A percentile compares a stretch with the other conserved stretches of the same genome.
Conservation (phyloP, 2,329 filamentous ascomycete genomes). For the Diaporthe humulicola region DNA sequence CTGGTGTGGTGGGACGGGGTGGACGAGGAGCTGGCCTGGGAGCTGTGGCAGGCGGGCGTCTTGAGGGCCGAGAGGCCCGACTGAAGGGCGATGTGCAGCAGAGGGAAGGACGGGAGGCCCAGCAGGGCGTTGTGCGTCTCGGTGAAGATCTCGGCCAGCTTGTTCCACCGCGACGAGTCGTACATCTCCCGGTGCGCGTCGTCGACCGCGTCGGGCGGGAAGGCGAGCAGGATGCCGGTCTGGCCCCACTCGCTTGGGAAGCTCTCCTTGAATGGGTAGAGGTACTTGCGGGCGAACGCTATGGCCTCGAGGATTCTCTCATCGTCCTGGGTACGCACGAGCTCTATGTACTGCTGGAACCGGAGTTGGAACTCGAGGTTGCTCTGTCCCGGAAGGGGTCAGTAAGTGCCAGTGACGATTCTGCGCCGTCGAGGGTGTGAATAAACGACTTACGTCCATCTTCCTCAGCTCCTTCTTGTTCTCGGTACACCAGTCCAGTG, state of each 20-base stretch:
- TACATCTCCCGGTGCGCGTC: conserved; percentile 72
- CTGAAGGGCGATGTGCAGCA: conserved; percentile 91
- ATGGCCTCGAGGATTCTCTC: conserved; percentile 82
- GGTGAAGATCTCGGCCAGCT: conserved; percentile 85
- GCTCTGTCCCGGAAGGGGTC: conserved; percentile 61
- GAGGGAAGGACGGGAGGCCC: conserved; percentile 82
- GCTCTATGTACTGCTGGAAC: conserved; percentile 94
- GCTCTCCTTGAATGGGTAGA: conserved; percentile 75
- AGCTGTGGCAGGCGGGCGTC: conserved; percentile 86
- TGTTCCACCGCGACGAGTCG: conserved; percentile 77
- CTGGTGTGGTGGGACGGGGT: conserved; percentile 57
- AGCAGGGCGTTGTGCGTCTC: conserved; percentile 89
- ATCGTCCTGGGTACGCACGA: conserved; percentile 77
- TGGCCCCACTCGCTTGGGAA: conserved; percentile 78
- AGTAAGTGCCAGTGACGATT: neutral
- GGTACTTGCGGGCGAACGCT: conserved; percentile 83
- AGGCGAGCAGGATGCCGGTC: conserved; percentile 86
- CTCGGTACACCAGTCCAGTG: conserved; percentile 90
- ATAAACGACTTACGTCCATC: conserved; percentile 74
- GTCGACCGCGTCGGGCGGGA: conserved; percentile 68
- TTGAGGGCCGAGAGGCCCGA: conserved; percentile 95
- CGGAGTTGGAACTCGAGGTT: conserved; percentile 94
- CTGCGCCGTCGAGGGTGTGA: no score
- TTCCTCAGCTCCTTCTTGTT: conserved; percentile 94
- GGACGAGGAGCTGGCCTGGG: conserved; percentile 39